These are phyloP conservation scores for Eremomyces bilateralis DNA, from an alignment of 495 filamentous ascomycete genomes.

Conservation along the genomic window DNA sequence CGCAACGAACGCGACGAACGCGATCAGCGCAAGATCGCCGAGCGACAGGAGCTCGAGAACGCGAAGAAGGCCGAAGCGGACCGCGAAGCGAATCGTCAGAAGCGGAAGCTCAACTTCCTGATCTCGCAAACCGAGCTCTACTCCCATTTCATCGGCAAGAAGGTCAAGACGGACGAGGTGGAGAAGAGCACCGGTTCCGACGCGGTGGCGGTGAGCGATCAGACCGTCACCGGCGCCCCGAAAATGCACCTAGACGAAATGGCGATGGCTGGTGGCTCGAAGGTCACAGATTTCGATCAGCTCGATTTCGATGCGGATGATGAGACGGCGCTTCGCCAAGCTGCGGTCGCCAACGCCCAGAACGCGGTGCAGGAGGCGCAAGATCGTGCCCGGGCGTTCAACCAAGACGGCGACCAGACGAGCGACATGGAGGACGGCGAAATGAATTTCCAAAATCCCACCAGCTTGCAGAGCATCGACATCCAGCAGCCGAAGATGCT, in stretches of 20 bases:
- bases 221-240: conserved; percentile 21
- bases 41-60: conserved; percentile 90
- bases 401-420: conserved; percentile 37
- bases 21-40: conserved; percentile 76
- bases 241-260: too few relatives aligned
- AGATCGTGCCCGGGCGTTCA: conserved; percentile 80
- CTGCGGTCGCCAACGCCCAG: conserved; percentile 88
- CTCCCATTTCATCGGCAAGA: conserved; percentile 98
- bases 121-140: conserved; percentile 98
- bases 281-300: conserved; percentile 82
- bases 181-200: conserved; percentile 69
- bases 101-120: conserved; percentile 96
- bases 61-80: conserved; percentile 92
- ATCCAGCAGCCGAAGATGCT: conserved; percentile 90
- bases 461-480: conserved; percentile 78
- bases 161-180: conserved; percentile 89
- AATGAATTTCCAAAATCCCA: conserved; percentile 99
- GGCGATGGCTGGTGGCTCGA: conserved; percentile 28
- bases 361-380: conserved; percentile 90
- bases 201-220: conserved; percentile 31
- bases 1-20: conserved; percentile 95
- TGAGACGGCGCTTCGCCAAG: conserved; percentile 55
- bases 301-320: conserved; percentile 93
- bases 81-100: conserved; percentile 89
- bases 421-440: conserved; percentile 38